These are phyloP conservation scores for Pichiaceae sp. DNA, from an alignment of 1,139 yeast species.

Conservation along the genomic window DNA sequence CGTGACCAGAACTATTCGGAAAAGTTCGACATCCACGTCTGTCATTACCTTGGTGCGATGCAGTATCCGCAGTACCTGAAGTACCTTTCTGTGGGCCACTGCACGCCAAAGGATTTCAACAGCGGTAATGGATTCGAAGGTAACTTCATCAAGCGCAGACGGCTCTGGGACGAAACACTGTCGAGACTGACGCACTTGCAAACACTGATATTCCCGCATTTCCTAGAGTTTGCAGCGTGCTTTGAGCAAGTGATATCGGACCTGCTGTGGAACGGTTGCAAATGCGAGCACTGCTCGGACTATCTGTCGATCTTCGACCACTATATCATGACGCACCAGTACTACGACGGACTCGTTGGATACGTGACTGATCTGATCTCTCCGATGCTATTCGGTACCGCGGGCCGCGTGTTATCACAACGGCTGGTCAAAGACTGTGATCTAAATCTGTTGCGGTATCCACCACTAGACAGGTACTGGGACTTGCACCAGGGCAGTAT, in stretches of 20 bases:
- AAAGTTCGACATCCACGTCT: constrained; percentile 43
- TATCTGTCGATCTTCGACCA: constrained; percentile 46
- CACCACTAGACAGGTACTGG: constrained; percentile 31
- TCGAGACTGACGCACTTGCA: constrained; percentile 37
- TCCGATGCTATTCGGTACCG: constrained; percentile 44
- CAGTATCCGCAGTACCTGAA: constrained; percentile 26
- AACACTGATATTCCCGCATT: constrained; percentile 45
- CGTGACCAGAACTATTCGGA: constrained; percentile 46
- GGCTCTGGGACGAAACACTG: constrained; percentile 37
- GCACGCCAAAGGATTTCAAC: constrained; percentile 40
- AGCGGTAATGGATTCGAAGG: constrained; percentile 80
- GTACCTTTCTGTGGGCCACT: constrained; percentile 41
- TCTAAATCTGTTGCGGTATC: constrained; percentile 21
- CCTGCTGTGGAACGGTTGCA: constrained; percentile 69
- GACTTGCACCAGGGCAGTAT: constrained; percentile 32
- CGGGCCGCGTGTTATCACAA: constrained; percentile 35
- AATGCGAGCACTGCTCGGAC: constrained; percentile 44
- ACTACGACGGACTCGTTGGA: constrained; percentile 35
- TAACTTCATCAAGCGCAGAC: constrained; percentile 51
- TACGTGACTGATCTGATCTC: constrained; percentile 53
- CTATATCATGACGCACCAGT: constrained; percentile 54
- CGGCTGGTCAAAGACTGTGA: constrained; percentile 24
- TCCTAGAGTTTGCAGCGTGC: constrained; percentile 50
- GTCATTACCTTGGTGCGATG: constrained; percentile 34
- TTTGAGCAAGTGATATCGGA: constrained; percentile 66